Percentiles rank a stretch among this genome's conserved stretches.
phyloP scores from a whole-genome alignment of 352 stramenopile genomes.

The Globisporangium uncinulatum region DNA sequence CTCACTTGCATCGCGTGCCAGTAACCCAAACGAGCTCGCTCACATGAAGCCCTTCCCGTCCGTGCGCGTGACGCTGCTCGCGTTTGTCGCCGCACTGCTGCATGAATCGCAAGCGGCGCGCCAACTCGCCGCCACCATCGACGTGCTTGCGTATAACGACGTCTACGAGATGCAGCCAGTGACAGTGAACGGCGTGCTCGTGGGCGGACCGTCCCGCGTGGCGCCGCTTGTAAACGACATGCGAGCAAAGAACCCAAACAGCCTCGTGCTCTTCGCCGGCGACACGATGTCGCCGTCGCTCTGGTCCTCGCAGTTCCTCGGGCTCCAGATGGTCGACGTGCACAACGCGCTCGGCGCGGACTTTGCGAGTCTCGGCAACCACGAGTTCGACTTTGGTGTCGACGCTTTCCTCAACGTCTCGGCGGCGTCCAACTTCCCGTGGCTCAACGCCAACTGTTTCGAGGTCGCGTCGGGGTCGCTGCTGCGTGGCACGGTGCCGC shows the following conservation, averaged over 20 bases:
- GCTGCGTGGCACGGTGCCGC: slow-evolving; percentile 38
- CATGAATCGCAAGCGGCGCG: slow-evolving; percentile 8
- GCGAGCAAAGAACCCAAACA: slow-evolving; percentile 49
- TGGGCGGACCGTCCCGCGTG: slow-evolving; percentile 62
- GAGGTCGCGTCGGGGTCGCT: slow-evolving; percentile 34
- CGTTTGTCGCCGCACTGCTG: background rate
- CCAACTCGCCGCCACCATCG: slow-evolving; percentile 38
- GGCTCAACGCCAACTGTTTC: slow-evolving; percentile 73
- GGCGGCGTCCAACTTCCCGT: slow-evolving; percentile 45
- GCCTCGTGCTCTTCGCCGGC: slow-evolving; percentile 65
- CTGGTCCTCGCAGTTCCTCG: slow-evolving; percentile 71
- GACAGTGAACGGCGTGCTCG: slow-evolving; percentile 42
- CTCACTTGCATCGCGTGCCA: no score
- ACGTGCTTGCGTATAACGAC: slow-evolving; percentile 74
- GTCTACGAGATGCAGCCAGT: slow-evolving; percentile 77
- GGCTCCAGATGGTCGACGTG: slow-evolving; percentile 73
- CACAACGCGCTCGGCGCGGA: slow-evolving; percentile 74
- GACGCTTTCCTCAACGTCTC: slow-evolving; percentile 70
- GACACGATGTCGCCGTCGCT: slow-evolving; percentile 77
- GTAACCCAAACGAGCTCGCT: background rate
- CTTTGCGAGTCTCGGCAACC: slow-evolving; percentile 68
- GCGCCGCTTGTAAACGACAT: slow-evolving; percentile 50
- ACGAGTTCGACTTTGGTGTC: slow-evolving; percentile 77
- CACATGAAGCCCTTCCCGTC: background rate
- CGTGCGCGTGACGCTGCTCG: background rate